Conservation (phyloP, 805 yeast species). For the Wickerhamomyces chaumierensis region DNA sequence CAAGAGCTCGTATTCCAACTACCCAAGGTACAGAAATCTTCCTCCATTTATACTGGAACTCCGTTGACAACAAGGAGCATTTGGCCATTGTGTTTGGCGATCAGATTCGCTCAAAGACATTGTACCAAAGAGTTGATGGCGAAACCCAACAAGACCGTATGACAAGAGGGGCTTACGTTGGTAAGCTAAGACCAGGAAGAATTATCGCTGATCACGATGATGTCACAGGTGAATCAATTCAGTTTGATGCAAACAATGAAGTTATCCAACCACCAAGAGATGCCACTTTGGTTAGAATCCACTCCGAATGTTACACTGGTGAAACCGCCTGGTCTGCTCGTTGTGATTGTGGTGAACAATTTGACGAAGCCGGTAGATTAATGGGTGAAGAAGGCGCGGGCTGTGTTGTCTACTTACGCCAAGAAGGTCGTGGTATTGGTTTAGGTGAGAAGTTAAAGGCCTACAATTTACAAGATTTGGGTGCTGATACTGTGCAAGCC, state of each 20-base stretch:
- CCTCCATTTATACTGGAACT: conserved; percentile 77
- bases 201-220: conserved; percentile 53
- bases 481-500: conserved; percentile 98
- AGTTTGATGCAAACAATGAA: conserved; percentile 30
- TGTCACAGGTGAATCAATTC: conserved; percentile 23
- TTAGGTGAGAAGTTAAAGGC: conserved; percentile 96
- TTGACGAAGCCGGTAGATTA: conserved; percentile 91
- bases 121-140: conserved; percentile 47
- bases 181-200: conserved; percentile 83
- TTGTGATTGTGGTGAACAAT: conserved; percentile 98
- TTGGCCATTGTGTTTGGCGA: conserved; percentile 96
- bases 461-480: conserved; percentile 91
- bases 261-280: conserved; percentile 13
- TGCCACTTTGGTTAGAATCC: conserved; percentile 74
- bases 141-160: conserved; percentile 89
- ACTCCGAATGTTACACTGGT: conserved; percentile 97
- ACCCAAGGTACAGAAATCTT: conserved; percentile 91
- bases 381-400: conserved; percentile 88
- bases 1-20: conserved; percentile 94
- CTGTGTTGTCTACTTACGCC: conserved; percentile 89
- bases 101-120: conserved; percentile 65
- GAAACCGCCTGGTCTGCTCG: conserved; percentile 99
- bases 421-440: conserved; percentile 98
- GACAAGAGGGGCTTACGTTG: conserved; percentile 98
- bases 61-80: conserved; percentile 86